These are phyloP conservation scores for Fusarium clavum DNA, from an alignment of 2,329 filamentous ascomycete genomes.

Conservation along the genomic window DNA sequence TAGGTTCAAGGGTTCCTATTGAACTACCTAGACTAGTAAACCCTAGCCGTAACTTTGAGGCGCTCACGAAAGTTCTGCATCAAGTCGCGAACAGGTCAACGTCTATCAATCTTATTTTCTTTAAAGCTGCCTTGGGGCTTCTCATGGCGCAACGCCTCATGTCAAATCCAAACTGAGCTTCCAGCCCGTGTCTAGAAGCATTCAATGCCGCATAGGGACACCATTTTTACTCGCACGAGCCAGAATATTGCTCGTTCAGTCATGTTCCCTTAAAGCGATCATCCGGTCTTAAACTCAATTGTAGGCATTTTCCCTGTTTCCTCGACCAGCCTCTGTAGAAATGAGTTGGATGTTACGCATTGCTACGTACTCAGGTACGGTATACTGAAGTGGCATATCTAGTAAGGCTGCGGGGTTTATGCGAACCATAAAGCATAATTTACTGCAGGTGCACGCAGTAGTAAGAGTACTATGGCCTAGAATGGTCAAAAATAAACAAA, in stretches of 20 bases:
- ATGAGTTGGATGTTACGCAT: constrained; percentile 7
- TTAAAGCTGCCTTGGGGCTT: constrained; percentile 20
- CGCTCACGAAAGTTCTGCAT: constrained; percentile 4
- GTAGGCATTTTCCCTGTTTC: constrained; percentile 17
- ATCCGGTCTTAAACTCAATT: constrained; percentile 7
- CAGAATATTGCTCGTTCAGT: not conserved
- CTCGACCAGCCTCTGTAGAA: constrained; percentile 17
- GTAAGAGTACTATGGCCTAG: not conserved
- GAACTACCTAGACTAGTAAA: not conserved
- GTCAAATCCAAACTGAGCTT: constrained; percentile 27
- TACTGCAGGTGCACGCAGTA: constrained; percentile 23
- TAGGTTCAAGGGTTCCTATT: constrained; percentile 19
- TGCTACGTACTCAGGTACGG: not conserved
- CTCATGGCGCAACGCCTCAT: constrained; percentile 17
- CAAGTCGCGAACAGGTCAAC: constrained; percentile 10
- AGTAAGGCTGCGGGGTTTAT: constrained; percentile 28
- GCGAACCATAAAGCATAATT: constrained; percentile 16
- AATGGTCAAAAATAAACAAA: constrained; percentile 27
- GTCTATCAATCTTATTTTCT: constrained; percentile 8
- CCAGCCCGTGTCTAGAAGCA: constrained; percentile 33
- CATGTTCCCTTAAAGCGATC: not conserved
- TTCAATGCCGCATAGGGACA: constrained; percentile 8
- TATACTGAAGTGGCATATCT: constrained; percentile 7
- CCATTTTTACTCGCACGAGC: constrained; percentile 1
- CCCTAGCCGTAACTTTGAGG: constrained; percentile 14